These are phyloP conservation scores for Rhizopus microsporus DNA, from an alignment of 371 early-diverging fungal species.

Conservation along the genomic window DNA sequence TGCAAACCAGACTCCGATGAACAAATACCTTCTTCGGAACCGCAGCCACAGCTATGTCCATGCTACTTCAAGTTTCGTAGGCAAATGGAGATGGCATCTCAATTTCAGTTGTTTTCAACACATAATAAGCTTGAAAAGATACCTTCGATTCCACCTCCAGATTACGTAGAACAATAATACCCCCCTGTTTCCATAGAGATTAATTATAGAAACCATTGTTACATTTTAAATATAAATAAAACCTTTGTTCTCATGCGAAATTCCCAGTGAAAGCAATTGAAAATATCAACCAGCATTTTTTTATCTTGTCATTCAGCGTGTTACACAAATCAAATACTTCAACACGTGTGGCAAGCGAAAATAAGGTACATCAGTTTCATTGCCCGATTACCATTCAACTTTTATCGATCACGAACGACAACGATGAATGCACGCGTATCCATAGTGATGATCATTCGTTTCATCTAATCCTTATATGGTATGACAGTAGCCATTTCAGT, in stretches of 20 bases:
- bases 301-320: neutral
- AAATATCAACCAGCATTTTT: neutral
- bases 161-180: constrained; percentile 31
- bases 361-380: neutral
- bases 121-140: constrained; percentile 27
- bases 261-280: constrained; percentile 7
- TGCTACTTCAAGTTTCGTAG: constrained; percentile 43
- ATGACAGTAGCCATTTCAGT: no score
- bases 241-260: neutral
- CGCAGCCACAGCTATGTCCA: constrained; percentile 33
- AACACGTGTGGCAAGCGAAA: constrained; percentile 1
- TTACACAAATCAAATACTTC: neutral
- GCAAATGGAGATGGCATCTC: constrained; percentile 45
- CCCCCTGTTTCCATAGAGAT: neutral
- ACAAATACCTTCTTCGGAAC: constrained; percentile 19
- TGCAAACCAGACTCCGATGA: constrained; percentile 22
- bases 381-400: neutral
- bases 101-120: constrained; percentile 28
- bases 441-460: no score
- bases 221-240: no score
- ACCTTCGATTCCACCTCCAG: constrained; percentile 49
- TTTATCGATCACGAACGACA: no score
- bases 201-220: no score
- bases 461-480: no score
- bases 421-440: no score